Evolutionary conservation across 768 basidiomycete genomes (phyloP), one percentile per base, ranked within the genome.

Genomic region (Holtermannia corniformis): DNA sequence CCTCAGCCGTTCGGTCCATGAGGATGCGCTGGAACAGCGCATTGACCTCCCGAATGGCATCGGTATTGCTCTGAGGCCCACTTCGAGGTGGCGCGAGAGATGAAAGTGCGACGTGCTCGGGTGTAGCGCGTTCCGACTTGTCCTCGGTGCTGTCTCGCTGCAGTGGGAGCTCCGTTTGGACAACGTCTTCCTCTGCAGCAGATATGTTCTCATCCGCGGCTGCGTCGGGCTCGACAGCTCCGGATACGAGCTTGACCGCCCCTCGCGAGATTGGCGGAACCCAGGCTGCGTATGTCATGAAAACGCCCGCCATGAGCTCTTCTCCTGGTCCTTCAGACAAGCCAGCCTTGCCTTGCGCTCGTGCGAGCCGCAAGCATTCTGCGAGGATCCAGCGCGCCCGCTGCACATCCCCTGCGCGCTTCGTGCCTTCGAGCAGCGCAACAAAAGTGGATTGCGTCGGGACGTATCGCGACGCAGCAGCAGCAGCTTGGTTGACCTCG

Each of bases 331-430:
- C 37, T 59, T 45, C 41, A 52, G 54, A n/a, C 44, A 21, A n/a
- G 44, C 47, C 20, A 42, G 40, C 40, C 48, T 12, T 41, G 47
- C 37, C 23, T 57, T 42, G 19, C 37, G 51, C 51, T 19, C 61
- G 64, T 7, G 56, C 51, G 49, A 69, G 53, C 41, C 75, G 75
- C 22, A 86, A 78, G 73, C 89, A 81, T 75, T 95, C 90, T 1
- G 85, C 86, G 50, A 97, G 75, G 54, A 96, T 84, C 92, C 91
- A 96, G 60, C 92, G 77, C 22, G 83, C 82, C 45, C 88, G 77
- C 2, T 78, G 76, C 20, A 99, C 72, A 68, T 96, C 93, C 0
- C 92, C 90, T 1, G 83, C 75, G 4, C 88, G 77, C 71, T 89
- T 95, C 27, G 87, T 84, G 1, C 89, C 90, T 58, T 95, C 87